A percentile compares a stretch with the other conserved stretches of the same genome.
Evolutionary conservation across 2,329 filamentous ascomycete species (phyloP).

Genomic region (Xylaria sp.): DNA sequence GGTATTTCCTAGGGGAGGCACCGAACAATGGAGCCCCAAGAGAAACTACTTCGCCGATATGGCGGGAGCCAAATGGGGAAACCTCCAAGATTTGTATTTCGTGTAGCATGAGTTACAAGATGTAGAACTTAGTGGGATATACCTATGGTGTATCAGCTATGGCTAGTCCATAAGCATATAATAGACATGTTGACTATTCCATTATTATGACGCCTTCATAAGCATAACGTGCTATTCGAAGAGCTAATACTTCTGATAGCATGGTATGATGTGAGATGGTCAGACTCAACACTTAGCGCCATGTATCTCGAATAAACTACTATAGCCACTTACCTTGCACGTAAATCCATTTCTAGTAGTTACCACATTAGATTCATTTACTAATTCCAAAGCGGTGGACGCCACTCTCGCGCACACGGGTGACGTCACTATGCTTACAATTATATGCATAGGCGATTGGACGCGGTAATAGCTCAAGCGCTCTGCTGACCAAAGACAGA

Average conservation of each 20-base stretch:
- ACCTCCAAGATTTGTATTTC: constrained; percentile 40
- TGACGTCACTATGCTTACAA: constrained; percentile 3
- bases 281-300: not conserved
- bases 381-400: not conserved
- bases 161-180: not conserved
- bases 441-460: not conserved
- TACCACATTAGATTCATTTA: too few species aligned
- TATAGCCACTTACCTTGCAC: not conserved
- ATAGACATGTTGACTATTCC: not conserved
- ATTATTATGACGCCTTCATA: not conserved
- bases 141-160: not conserved
- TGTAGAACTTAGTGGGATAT: not conserved
- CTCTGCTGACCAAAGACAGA: not conserved
- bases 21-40: constrained; percentile 43
- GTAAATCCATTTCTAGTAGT: too few species aligned
- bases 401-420: not conserved
- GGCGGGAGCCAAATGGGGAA: constrained; percentile 41
- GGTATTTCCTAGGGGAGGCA: constrained; percentile 53
- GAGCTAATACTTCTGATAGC: too few species aligned
- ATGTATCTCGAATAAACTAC: too few species aligned
- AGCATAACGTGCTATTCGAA: not conserved
- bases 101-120: constrained; percentile 6
- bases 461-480: not conserved
- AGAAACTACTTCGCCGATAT: constrained; percentile 44
- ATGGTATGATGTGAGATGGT: not conserved